Percentiles rank a stretch among this genome's conserved stretches.
Evolutionary conservation across 2,329 filamentous ascomycete genomes (phyloP).

Genomic region (Mariannaea sp.): DNA sequence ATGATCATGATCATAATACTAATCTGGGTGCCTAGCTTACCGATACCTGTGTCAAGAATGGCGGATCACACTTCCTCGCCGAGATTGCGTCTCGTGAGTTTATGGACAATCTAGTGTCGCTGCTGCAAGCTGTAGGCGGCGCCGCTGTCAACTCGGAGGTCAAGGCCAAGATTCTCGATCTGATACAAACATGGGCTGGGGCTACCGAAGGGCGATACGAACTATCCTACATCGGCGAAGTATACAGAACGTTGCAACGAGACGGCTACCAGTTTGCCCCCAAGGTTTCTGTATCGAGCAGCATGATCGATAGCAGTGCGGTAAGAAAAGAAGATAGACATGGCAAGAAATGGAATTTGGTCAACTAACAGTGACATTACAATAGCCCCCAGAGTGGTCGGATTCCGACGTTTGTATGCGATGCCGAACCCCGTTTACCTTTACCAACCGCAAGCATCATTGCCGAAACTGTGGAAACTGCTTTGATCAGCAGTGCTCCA

Average conservation of each 20-base stretch:
- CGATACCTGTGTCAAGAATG: slow-evolving; percentile 98
- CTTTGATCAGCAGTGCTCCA: slow-evolving; percentile 94
- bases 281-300: slow-evolving; percentile 83
- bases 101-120: slow-evolving; percentile 93
- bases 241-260: slow-evolving; percentile 78
- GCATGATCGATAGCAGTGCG: slow-evolving; percentile 96
- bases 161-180: slow-evolving; percentile 85
- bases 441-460: slow-evolving; percentile 98
- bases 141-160: slow-evolving; percentile 84
- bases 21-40: slow-evolving; percentile 67
- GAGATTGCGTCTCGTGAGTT: slow-evolving; percentile 98
- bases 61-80: slow-evolving; percentile 88
- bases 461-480: slow-evolving; percentile 98
- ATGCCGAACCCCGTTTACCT: slow-evolving; percentile 92
- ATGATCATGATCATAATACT: slow-evolving; percentile 16
- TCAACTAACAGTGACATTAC: slow-evolving; percentile 15
- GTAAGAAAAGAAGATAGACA: slow-evolving; percentile 58
- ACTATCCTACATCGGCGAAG: slow-evolving; percentile 83
- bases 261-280: slow-evolving; percentile 93
- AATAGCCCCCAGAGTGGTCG: slow-evolving; percentile 90
- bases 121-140: slow-evolving; percentile 78
- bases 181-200: slow-evolving; percentile 91
- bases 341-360: not conserved
- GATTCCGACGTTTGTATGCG: slow-evolving; percentile 99
- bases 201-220: slow-evolving; percentile 86